Base-by-base conservation (phyloP, 2,329 filamentous ascomycete genomes). In the Penicillium italicum region DNA sequence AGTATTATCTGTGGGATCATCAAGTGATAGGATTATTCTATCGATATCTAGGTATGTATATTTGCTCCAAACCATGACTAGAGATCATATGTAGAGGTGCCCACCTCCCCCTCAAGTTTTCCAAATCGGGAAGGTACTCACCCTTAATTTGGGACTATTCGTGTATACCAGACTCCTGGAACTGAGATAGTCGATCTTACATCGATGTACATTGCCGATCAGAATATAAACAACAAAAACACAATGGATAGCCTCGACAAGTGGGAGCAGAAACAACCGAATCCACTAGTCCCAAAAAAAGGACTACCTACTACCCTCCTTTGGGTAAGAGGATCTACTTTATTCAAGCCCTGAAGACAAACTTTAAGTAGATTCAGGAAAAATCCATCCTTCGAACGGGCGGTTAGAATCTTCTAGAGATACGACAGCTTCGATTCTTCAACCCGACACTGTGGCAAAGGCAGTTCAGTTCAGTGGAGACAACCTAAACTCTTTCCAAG, bases 381-480 rank as follows among this genome's bases (percentile, higher is more conserved):
- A 18, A 38, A 8, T 11, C 24, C 4, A 14, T 37, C 40, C 46
- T 46, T 38, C 46, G 30, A 56, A 53, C 38, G n/a, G 46, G 46
- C 41, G 18, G 42, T 41, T 52, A 8, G n/a, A 31, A 30, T n/a
- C 30, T 20, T 12, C 34, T 24, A 5, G 24, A 11, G 11, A 47
- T 10, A 24, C 30, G 51, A 58, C 31, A 36, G 37, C 37, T 50
- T 37, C 40, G 38, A 58, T 50, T 49, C 7, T 40, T 14, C 5
- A 24, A 51, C 34, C 53, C 56, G 28, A 18, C 34, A 9, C 28
- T 46, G 28, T 38, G 56, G 56, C 48, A 40, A 28, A 22, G 30
- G 43, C 12, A 47, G 36, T 33, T 28, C 14, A 52, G 22, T 34
- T 26, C 9, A 30, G 41, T 38, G 37, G 10, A 11, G 43, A 14